Base-by-base conservation (phyloP, 2,329 filamentous ascomycete genomes). In the Stachybotrys elegans region DNA sequence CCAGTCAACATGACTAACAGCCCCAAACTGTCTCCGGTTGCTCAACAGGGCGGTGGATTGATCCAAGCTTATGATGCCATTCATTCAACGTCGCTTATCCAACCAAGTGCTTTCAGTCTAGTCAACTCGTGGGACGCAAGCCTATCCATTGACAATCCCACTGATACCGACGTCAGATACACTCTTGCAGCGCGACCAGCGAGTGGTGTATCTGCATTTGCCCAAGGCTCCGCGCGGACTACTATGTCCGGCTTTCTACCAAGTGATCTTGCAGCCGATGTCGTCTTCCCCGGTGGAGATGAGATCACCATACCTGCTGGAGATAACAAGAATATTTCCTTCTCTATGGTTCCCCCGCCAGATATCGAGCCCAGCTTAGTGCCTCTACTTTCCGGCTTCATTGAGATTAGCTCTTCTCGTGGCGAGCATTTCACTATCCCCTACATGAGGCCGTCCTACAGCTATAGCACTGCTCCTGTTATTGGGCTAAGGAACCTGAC, bases 11-110 rank as follows among this genome's bases (percentile, higher is more conserved):
- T n/a, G n/a, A n/a, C n/a, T n/a, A n/a, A n/a, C n/a, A n/a, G n/a
- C n/a, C n/a, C n/a, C n/a, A n/a, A 21, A 11, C 21, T 47, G 1
- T 31, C 46, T 4, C 44, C 48, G 2, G 19, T 23, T n/a, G 21
- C 43, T n/a, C 46, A 50, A 14, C 48, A 50, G 20, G 48, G 46
- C 20, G 41, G 40, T 5, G 48, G 48, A 6, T 25, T 50, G 12
- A 22, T 44, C 9, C 46, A 48, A 13, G 46, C 42, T 20, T 41
- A 43, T 27, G 35, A 48, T 3, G 46, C 48, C 3, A 22, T 48
- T 1, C 43, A 43, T 13, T 31, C 41, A 14, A 43, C 20, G 23
- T 35, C 46, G 2, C 12, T 44, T 25, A 16, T 43, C n/a, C 32
- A 43, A 11, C 42, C 23, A 19, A 11, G 13, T 36, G 17, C 12